phyloP scores from a whole-genome alignment of 1,139 yeast genomes.

The Candida tetrigidarum region DNA sequence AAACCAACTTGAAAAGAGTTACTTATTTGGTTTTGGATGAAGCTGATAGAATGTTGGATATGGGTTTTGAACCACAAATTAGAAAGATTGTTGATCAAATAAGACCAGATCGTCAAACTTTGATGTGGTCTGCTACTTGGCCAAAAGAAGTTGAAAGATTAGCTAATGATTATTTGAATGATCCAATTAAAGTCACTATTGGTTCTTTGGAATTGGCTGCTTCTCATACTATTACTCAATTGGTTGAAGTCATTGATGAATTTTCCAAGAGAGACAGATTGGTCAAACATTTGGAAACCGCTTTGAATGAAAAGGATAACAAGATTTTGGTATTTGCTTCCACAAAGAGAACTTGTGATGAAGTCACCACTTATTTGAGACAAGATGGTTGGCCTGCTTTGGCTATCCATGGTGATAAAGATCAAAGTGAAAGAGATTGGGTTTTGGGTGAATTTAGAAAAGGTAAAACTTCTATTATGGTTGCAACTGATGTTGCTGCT shows the following conservation, averaged over 20 bases:
- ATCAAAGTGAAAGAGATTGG: slow-evolving; percentile 99
- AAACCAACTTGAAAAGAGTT: slow-evolving; percentile 94
- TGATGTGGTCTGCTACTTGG: slow-evolving; percentile 99
- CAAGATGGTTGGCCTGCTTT: slow-evolving; percentile 99
- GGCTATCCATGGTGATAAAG: slow-evolving; percentile 99
- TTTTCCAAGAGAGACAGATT: slow-evolving; percentile 93
- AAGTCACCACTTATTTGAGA: slow-evolving; percentile 87
- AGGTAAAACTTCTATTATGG: slow-evolving; percentile 96
- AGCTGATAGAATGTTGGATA: slow-evolving; percentile 95
- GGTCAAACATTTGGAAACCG: slow-evolving; percentile 79
- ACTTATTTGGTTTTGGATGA: slow-evolving; percentile 97
- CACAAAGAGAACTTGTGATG: slow-evolving; percentile 98
- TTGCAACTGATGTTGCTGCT: slow-evolving; percentile 99
- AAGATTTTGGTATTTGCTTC: slow-evolving; percentile 90
- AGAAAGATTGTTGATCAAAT: slow-evolving; percentile 94
- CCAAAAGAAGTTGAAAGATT: slow-evolving; percentile 96
- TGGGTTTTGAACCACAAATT: slow-evolving; percentile 98
- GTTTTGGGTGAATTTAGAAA: slow-evolving; percentile 89
- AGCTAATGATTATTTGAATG: slow-evolving; percentile 88
- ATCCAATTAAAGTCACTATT: slow-evolving; percentile 94
- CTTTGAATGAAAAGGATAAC: slow-evolving; percentile 76
- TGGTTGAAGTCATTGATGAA: slow-evolving; percentile 89
- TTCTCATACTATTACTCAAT: slow-evolving; percentile 92
- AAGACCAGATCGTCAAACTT: slow-evolving; percentile 97
- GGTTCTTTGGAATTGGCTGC: slow-evolving; percentile 97